Base-by-base conservation (phyloP, 352 stramenopile genomes). In the Globisporangium iwayamae region DNA sequence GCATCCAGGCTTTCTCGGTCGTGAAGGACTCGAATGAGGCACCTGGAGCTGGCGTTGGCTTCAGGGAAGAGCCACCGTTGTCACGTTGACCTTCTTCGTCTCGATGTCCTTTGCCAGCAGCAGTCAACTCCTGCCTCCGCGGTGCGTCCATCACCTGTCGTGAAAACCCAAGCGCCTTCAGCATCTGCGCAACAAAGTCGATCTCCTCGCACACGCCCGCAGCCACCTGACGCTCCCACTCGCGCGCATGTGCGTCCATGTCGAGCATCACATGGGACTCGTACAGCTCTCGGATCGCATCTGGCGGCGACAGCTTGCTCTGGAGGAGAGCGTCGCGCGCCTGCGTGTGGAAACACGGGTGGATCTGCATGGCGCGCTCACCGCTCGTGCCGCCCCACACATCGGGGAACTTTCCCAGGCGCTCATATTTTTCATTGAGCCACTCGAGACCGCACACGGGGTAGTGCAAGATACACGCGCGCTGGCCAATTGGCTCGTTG, bases 311-410 rank as follows among this genome's bases (percentile, higher is more conserved):
- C 32, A 9, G 10, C 32, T 55, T 20, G 25, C 39, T 11, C 50
- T 56, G 51, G 20, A n/a, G 8, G 41, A 60, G 22, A 3, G 70
- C 65, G 38, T 81, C 73, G 4, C 71, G 62, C 30, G 69, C 70
- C 20, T 79, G 54, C 0, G 70, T 65, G 59, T 81, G 74, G 61
- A 81, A 81, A 56, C 74, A 81, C 45, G 71, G 74, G n/a, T 32
- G 45, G 50, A 81, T 81, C 39, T 34, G 22, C 28, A 68, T 10
- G 16, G 20, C 28, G 4, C 72, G 55, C n/a, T 67, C 36, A 7
- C 41, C 53, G 11, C 34, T 45, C 5, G 38, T 55, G 0, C 69
- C 70, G 45, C 72, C 71, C 74, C 74, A 81, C 25, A 70, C 56
- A 2, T 55, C 48, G 1, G 69, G 32, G 48, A 81, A 81, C 2